Evolutionary conservation across 2,329 filamentous ascomycete species (phyloP), one percentile per base, ranked within the genome.

Genomic region (Neofusicoccum sp.): DNA sequence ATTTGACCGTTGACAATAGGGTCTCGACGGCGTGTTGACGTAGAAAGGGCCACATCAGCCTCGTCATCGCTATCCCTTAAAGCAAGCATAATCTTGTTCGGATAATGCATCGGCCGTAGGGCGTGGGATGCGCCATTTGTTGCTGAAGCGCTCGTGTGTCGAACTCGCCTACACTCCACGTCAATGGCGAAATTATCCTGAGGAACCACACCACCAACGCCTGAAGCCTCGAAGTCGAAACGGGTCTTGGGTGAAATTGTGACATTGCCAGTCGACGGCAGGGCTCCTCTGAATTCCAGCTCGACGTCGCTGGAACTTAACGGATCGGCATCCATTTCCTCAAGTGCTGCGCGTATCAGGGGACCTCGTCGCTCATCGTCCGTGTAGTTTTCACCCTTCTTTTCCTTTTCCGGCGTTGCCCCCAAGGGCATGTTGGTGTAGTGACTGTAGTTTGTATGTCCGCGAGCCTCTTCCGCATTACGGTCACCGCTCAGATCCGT

Each of bases 401-500:
- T 37, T 14, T 43, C n/a, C 14, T 36, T 16, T 34, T 36, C 59
- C 1, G 48, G 37, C 8, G 59, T 29, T 8, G 47, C 31, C 7
- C 61, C 61, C 16, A 62, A 8, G n/a, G 61, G 50, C 7, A 44
- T 56, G 16, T 45, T 29, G 14, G 31, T 48, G 28, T 47, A 49
- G 9, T 45, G 9, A 2, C 29, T 43, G 49, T 62, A 62, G 7
- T 36, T 56, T 29, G 12, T 39, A 4, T 62, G 34, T 63, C 61
- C 4, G 67, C 69, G 1, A 66, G 65, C 5, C 69, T 70, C 33
- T 2, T 48, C 33, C 8, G 34, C 16, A 7, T 65, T 63, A 28
- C 68, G 79, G 68, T 93, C 89, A 1, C 89, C 88, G 14, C 88
- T 91, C 3, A 95, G 77, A 73, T 96, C 92, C 1, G 88, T 93